A percentile compares a stretch with the other conserved stretches of the same genome.
Evolutionary conservation across 2,329 filamentous ascomycete genomes (phyloP).

Genomic region (Talaromyces sp.): DNA sequence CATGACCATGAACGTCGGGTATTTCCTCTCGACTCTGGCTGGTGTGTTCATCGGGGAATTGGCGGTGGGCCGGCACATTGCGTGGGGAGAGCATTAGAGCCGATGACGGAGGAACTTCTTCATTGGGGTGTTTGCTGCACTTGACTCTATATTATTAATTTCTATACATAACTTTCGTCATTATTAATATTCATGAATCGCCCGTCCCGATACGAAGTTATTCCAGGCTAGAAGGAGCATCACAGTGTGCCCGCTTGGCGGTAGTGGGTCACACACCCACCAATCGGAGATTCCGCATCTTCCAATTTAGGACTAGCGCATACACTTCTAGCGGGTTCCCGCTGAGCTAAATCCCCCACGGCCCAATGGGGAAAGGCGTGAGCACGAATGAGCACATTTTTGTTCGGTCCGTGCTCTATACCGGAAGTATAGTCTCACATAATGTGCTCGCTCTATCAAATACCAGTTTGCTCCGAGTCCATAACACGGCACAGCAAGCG

Average conservation of each 20-base stretch:
- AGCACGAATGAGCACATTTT: conserved; percentile 28
- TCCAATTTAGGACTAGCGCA: neutral
- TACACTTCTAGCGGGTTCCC: neutral
- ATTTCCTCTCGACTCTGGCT: conserved; percentile 73
- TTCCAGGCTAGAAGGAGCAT: neutral
- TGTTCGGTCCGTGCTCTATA: neutral
- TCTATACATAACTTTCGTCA: neutral
- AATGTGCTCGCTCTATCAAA: neutral
- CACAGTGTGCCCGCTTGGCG: neutral
- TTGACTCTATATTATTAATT: neutral
- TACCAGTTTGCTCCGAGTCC: neutral
- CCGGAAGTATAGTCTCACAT: neutral
- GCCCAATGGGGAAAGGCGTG: conserved; percentile 10
- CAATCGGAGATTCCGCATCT: neutral
- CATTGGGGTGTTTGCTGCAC: neutral
- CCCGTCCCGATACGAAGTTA: too few relatives aligned
- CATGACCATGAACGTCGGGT: conserved; percentile 84
- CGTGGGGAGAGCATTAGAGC: conserved; percentile 44
- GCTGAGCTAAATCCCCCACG: neutral
- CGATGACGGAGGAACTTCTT: neutral
- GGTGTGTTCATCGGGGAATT: conserved; percentile 84
- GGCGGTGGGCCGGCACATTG: conserved; percentile 64
- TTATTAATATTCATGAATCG: neutral
- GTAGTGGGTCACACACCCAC: neutral
- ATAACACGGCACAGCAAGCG: neutral